These are phyloP conservation scores for Rhodosporidiobolus sp. DNA, from an alignment of 768 basidiomycete genomes.

Conservation along the genomic window DNA sequence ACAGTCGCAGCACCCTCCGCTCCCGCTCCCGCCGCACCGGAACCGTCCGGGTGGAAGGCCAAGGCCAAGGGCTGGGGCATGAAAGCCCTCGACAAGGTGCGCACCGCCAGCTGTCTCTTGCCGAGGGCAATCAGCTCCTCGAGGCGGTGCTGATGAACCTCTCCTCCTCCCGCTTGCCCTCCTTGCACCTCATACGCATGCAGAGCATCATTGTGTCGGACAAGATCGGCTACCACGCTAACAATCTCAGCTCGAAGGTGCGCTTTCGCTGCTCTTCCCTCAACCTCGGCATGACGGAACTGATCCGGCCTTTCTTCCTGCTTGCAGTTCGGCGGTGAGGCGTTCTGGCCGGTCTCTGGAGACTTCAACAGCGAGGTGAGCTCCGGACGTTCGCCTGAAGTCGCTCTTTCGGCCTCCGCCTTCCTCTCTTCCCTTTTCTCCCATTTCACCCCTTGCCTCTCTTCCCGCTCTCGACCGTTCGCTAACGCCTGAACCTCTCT, in stretches of 20 bases:
- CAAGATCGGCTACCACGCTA: conserved; percentile 4
- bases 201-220: conserved; percentile 9
- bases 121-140: too few relatives aligned
- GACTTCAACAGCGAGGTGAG: conserved; percentile 9
- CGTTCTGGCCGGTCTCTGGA: conserved; percentile 7
- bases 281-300: neutral
- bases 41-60: conserved; percentile 1
- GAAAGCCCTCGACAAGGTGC: conserved; percentile 17
- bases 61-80: conserved; percentile 1
- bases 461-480: neutral
- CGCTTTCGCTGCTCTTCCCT: neutral
- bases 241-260: neutral
- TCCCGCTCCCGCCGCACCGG: neutral
- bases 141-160: neutral
- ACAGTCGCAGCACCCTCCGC: neutral
- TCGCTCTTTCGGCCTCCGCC: neutral
- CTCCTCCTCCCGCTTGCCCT: too few relatives aligned
- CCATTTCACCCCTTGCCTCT: neutral
- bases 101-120: neutral
- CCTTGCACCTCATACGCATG: neutral
- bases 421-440: neutral
- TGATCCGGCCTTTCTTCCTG: neutral
- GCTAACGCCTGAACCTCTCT: neutral
- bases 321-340: conserved; percentile 9
- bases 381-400: too few relatives aligned